Evolutionary conservation across 2,329 filamentous ascomycete genomes (phyloP).

Genomic region (Ceratocystis eucalypticola): DNA sequence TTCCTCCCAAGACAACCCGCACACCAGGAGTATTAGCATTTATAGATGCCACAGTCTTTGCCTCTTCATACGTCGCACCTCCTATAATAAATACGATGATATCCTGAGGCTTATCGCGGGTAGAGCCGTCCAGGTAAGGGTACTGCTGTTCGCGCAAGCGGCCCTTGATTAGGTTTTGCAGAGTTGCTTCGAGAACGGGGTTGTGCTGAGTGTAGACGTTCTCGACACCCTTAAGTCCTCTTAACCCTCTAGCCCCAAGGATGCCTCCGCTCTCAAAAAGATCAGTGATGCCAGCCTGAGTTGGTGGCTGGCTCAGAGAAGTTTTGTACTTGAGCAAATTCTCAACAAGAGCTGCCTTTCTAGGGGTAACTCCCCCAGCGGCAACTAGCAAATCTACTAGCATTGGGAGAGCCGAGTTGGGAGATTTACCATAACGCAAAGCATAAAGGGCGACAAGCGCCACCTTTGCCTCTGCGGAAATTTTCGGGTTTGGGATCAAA

Average conservation of each 20-base stretch:
- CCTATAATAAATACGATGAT: slow-evolving; percentile 91
- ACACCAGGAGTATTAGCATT: slow-evolving; percentile 84
- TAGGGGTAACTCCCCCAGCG: slow-evolving; percentile 63
- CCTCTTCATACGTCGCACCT: slow-evolving; percentile 90
- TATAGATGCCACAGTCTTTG: slow-evolving; percentile 87
- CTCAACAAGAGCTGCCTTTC: slow-evolving; percentile 64
- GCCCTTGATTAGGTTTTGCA: slow-evolving; percentile 90
- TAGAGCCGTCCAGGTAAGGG: slow-evolving; percentile 84
- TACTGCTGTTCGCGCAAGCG: slow-evolving; percentile 75
- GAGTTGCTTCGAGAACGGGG: slow-evolving; percentile 68
- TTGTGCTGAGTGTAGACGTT: slow-evolving; percentile 99
- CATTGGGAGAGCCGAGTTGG: slow-evolving; percentile 69
- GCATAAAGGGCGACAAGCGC: slow-evolving; percentile 89
- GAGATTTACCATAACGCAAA: slow-evolving; percentile 76
- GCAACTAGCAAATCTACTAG: slow-evolving; percentile 76
- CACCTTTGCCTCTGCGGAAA: slow-evolving; percentile 72
- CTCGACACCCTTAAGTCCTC: slow-evolving; percentile 91
- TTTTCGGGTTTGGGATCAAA: slow-evolving; percentile 65
- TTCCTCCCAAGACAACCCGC: slow-evolving; percentile 78
- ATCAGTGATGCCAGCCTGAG: slow-evolving; percentile 70
- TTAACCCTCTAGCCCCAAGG: slow-evolving; percentile 64
- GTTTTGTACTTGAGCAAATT: slow-evolving; percentile 76
- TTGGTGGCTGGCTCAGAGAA: slow-evolving; percentile 66
- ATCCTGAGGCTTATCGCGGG: slow-evolving; percentile 90
- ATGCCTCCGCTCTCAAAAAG: slow-evolving; percentile 86